Evolutionary conservation across 2,329 filamentous ascomycete species (phyloP).

Genomic region (Harringtonia lauricola): DNA sequence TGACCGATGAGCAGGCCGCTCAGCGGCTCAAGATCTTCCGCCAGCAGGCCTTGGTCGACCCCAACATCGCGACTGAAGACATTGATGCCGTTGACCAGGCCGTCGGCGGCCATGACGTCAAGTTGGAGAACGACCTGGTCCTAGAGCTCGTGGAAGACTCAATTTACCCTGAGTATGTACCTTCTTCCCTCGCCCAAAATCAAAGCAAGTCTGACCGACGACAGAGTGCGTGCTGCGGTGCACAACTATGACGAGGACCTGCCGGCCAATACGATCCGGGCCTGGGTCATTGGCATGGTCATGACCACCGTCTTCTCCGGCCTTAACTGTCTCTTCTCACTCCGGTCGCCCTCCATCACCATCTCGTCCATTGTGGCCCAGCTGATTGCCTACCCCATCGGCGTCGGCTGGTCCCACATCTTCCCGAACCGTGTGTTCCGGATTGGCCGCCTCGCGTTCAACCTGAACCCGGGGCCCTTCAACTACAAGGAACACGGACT

Average conservation of each 20-base stretch:
- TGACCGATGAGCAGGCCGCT: background rate
- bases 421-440: no score
- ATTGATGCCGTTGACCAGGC: background rate
- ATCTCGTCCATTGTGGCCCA: no score
- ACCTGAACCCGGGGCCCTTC: slow-evolving; percentile 44
- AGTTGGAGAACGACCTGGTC: no score
- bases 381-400: no score
- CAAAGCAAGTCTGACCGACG: no score
- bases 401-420: no score
- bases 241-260: slow-evolving; percentile 39
- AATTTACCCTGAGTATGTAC: background rate
- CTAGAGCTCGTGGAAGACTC: background rate
- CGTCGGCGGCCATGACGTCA: no score
- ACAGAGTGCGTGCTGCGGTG: slow-evolving; percentile 44
- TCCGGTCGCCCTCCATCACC: background rate
- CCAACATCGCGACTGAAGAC: background rate
- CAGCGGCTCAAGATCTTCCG: slow-evolving; percentile 2
- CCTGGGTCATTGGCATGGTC: slow-evolving; percentile 39
- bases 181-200: no score
- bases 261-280: slow-evolving; percentile 42
- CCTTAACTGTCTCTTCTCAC: slow-evolving; percentile 42
- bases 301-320: slow-evolving; percentile 38
- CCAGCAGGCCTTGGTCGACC: background rate
- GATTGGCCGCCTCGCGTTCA: no score
- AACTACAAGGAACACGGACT: slow-evolving; percentile 50